A percentile compares a stretch with the other conserved stretches of the same genome.
These are phyloP conservation scores for Euphorbia pulcherrima DNA, from an alignment of 345 rosid species.

Conservation along the genomic window DNA sequence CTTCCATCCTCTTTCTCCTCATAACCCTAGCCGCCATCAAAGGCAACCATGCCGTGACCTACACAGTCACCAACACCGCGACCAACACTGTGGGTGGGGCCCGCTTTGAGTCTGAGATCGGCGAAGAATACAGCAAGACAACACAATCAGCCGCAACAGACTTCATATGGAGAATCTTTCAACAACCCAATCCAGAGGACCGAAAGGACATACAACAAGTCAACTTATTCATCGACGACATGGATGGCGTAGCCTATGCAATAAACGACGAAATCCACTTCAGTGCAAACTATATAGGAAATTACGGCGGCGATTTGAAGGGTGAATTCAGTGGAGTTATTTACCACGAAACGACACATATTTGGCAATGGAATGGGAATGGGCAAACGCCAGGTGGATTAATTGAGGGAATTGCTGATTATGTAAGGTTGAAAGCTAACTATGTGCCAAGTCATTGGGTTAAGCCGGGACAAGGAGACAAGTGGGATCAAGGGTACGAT, in stretches of 20 bases:
- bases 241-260: conserved; percentile 26
- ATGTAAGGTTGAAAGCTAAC: conserved; percentile 57
- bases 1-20: conserved; percentile 20
- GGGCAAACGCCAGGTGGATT: no score
- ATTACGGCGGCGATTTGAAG: no score
- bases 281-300: conserved; percentile 17
- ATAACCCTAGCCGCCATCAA: conserved; percentile 23
- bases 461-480: conserved; percentile 49
- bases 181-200: conserved; percentile 1
- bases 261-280: conserved; percentile 20
- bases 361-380: no score
- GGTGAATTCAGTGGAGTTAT: no score
- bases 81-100: conserved; percentile 17
- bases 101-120: conserved; percentile 14
- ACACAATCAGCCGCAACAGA: conserved; percentile 17
- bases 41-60: conserved; percentile 33
- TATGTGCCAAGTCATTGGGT: conserved; percentile 55
- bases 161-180: conserved; percentile 29
- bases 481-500: conserved; percentile 73
- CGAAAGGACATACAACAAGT: conserved; percentile 19
- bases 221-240: conserved; percentile 23
- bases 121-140: no score
- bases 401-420: no score
- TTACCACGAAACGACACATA: no score
- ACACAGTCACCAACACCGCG: conserved; percentile 33